These are phyloP conservation scores for Gnomoniopsis sp. DNA, from an alignment of 2,329 filamentous ascomycete species.

Conservation along the genomic window DNA sequence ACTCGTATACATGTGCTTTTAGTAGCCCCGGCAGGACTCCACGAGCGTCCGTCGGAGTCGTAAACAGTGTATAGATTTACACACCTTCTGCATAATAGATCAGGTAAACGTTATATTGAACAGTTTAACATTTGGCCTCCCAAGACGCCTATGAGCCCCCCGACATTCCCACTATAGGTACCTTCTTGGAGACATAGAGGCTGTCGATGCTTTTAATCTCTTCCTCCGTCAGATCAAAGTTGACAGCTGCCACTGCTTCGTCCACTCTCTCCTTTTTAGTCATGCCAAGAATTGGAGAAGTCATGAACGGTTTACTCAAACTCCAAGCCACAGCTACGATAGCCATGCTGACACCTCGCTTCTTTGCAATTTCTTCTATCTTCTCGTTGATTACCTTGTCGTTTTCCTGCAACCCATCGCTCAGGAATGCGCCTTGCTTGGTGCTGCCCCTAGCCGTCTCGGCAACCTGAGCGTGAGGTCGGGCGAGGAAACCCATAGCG, in stretches of 20 bases:
- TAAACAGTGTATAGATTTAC: no score
- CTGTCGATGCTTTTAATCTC: conserved; percentile 7
- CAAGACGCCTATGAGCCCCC: no score
- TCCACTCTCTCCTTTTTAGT: conserved; percentile 17
- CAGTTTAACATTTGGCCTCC: no score
- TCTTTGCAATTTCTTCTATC: conserved; percentile 2
- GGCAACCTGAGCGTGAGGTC: not conserved
- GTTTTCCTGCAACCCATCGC: conserved; percentile 2
- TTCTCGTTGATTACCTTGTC: conserved; percentile 8
- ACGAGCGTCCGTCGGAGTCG: no score
- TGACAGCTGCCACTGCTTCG: not conserved
- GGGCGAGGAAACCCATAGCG: not conserved
- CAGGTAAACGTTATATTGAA: no score
- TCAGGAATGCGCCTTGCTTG: conserved; percentile 13
- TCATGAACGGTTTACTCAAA: conserved; percentile 28
- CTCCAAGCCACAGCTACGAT: not conserved
- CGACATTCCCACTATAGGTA: no score
- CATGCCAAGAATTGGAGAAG: conserved; percentile 28
- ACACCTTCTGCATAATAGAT: no score
- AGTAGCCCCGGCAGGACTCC: no score
- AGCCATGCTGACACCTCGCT: conserved; percentile 1
- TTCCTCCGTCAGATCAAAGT: not conserved
- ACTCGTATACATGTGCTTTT: no score
- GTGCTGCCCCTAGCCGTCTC: not conserved
- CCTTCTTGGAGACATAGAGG: not conserved